Evolutionary conservation across 495 filamentous ascomycete genomes (phyloP), one percentile per base, ranked within the genome.

Genomic region (Glarea lozoyensis): DNA sequence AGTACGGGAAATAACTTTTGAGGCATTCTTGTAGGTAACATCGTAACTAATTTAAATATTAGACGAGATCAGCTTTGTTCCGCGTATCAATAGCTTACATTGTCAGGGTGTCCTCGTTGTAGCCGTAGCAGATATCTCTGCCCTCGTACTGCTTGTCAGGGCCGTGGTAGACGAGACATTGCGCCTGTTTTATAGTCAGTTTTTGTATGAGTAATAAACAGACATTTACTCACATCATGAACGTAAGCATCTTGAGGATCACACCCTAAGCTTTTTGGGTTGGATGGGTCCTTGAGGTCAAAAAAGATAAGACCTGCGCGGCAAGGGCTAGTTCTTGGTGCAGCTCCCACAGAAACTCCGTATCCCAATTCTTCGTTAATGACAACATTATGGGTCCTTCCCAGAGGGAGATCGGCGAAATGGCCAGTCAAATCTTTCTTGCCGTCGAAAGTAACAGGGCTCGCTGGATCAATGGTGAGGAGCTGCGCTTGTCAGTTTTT

Each of bases 91-190:
- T n/a, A 32, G 32, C 45, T 41, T 49, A 63, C 45, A 70, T 69
- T 40, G 59, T 69, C 32, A 63, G 49, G 10, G 60, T 64, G 48
- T 68, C 63, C 55, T 69, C 66, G 59, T 79, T 79, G 59, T 72
- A 81, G 27, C 43, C 67, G 55, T 73, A 79, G 62, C 76, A 79
- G 55, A 79, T 69, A 49, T 79, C 73, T 15, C 58, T 61, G 23
- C 70, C 72, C 3, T 55, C 40, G 57, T 72, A 79, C 46, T 64
- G 63, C 37, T 55, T 58, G 50, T 73, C 66, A 12, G 76, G 76
- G 7, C 75, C 76, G 21, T 62, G 63, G 64, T 79, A 81, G 44
- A 72, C 55, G 19, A 81, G 54, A 48, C 76, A 79, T 53, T 79
- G 76, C 0, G 76, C 34, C 34, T 37, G 11, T 4, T 17, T 11